phyloP scores from a whole-genome alignment of 176 grass and related monocot genomes.

The Canna indica region DNA sequence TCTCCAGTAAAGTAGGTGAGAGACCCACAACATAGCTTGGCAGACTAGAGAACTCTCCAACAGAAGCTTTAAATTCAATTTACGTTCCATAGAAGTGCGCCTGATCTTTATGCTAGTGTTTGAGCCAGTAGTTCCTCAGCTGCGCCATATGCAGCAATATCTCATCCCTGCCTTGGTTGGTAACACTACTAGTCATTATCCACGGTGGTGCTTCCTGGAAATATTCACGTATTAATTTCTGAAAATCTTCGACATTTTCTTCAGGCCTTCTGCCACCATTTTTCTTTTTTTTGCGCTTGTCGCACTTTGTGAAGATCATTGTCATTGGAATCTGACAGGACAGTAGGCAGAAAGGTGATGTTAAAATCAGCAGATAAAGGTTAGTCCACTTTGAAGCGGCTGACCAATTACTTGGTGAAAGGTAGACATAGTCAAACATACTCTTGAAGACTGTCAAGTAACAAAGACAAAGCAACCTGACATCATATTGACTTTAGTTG shows the following conservation, averaged over 20 bases:
- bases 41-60: neutral
- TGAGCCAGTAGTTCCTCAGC: conserved; percentile 93
- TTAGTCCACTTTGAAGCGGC: neutral
- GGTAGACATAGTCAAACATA: neutral
- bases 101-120: conserved; percentile 33
- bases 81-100: neutral
- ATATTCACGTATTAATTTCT: conserved; percentile 61
- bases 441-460: too few relatives aligned
- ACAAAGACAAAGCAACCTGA: neutral
- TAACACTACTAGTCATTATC: conserved; percentile 95
- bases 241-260: conserved; percentile 77
- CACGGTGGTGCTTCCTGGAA: conserved; percentile 75
- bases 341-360: neutral
- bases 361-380: neutral
- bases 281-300: conserved; percentile 96
- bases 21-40: neutral
- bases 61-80: neutral
- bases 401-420: neutral
- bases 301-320: conserved; percentile 90
- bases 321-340: conserved; percentile 81
- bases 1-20: neutral
- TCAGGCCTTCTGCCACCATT: conserved; percentile 79
- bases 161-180: conserved; percentile 87
- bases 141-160: conserved; percentile 95
- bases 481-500: neutral